Evolutionary conservation across 768 basidiomycete genomes (phyloP).

Genomic region (Tricholoma bakamatsutake): DNA sequence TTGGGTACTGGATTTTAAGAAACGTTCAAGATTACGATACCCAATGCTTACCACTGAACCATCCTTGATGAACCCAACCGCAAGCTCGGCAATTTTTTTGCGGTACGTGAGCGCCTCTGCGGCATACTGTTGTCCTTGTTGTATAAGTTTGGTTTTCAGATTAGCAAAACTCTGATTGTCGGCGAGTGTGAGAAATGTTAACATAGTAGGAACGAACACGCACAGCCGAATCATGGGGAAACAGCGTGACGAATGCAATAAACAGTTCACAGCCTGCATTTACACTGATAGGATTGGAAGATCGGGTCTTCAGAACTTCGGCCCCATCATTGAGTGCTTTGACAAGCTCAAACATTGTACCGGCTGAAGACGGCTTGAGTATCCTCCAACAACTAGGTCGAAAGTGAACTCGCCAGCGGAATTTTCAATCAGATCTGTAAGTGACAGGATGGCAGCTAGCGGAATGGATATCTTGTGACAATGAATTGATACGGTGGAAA

Average conservation of each 20-base stretch:
- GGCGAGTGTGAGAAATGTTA: conserved; percentile 4
- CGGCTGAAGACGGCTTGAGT: conserved; percentile 41
- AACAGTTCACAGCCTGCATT: conserved; percentile 90
- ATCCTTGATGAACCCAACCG: conserved; percentile 92
- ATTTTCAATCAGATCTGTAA: conserved; percentile 75
- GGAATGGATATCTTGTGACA: conserved; percentile 64
- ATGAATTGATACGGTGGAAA: neutral
- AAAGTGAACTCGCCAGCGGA: conserved; percentile 56
- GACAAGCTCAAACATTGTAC: conserved; percentile 91
- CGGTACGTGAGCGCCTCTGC: conserved; percentile 79
- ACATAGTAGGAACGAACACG: conserved; percentile 23
- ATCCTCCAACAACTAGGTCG: neutral
- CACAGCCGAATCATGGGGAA: conserved; percentile 78
- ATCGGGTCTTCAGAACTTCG: conserved; percentile 50
- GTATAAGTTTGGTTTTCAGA: conserved; percentile 77
- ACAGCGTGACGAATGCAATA: conserved; percentile 81
- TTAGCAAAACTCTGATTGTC: conserved; percentile 66
- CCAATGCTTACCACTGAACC: conserved; percentile 67
- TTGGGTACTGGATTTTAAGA: conserved; percentile 10
- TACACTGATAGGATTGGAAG: conserved; percentile 75
- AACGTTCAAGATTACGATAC: neutral
- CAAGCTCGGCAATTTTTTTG: conserved; percentile 81
- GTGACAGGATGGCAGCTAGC: conserved; percentile 80
- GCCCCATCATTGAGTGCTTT: conserved; percentile 77
- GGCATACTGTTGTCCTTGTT: conserved; percentile 75